Percentiles rank a stretch among this genome's conserved stretches.
Evolutionary conservation across 2,329 filamentous ascomycete genomes (phyloP).

Genomic region (Apiospora kogelbergensis): DNA sequence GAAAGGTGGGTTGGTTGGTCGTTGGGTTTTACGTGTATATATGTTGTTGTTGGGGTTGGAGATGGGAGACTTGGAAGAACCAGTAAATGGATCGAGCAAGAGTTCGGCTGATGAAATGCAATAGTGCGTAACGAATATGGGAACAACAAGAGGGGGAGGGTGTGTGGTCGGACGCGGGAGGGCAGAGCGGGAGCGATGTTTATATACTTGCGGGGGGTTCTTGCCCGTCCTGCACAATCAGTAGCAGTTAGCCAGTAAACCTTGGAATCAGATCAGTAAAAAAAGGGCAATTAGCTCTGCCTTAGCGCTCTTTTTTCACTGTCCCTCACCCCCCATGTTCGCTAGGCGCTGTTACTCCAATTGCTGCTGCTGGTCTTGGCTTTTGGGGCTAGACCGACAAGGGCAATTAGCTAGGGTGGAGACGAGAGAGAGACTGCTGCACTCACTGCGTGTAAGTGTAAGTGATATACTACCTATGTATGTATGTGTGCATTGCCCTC

Average conservation of each 20-base stretch:
- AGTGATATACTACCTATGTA: neutral
- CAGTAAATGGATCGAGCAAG: neutral
- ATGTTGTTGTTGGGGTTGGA: slow-evolving; percentile 22
- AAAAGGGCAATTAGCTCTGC: slow-evolving; percentile 6
- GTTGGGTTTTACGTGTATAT: slow-evolving; percentile 22
- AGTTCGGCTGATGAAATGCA: slow-evolving; percentile 15
- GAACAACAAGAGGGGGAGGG: slow-evolving; percentile 40
- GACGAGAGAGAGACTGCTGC: neutral
- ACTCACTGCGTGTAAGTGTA: neutral
- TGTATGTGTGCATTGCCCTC: neutral
- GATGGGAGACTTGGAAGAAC: neutral
- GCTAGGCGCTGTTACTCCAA: slow-evolving; percentile 7
- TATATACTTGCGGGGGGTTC: slow-evolving; percentile 58
- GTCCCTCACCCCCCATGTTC: neutral
- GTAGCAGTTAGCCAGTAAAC: slow-evolving; percentile 32
- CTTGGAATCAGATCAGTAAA: slow-evolving; percentile 6
- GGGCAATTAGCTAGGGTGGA: neutral
- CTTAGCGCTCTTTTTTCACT: slow-evolving; percentile 2
- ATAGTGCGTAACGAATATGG: slow-evolving; percentile 26
- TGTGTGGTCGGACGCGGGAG: slow-evolving; percentile 37
- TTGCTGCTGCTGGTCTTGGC: slow-evolving; percentile 4
- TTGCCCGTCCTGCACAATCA: slow-evolving; percentile 49
- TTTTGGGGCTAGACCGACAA: slow-evolving; percentile 7
- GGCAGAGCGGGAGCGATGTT: slow-evolving; percentile 58
- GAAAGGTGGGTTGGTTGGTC: slow-evolving; percentile 18